Evolutionary conservation across 805 yeast genomes (phyloP), one percentile per base, ranked within the genome.

Genomic region (Pichia cabralensis): DNA sequence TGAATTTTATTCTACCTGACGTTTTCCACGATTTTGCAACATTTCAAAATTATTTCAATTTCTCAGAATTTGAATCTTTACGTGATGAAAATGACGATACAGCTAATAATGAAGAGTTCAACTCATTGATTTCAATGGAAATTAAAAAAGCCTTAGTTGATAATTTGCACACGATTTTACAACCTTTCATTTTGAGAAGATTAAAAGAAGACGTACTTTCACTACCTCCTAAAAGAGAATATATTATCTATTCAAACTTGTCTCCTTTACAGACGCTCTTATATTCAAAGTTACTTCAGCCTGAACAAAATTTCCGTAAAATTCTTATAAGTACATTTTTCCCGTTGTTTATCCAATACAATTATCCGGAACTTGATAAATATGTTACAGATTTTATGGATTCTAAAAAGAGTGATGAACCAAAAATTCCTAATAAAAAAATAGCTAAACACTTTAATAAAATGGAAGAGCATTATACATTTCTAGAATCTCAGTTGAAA

Each of bases 31-130:
- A 89, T 55, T 69, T 88, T 40, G 89, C 79, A 33, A 67, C 86
- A 28, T 89, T 89, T 52, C 94, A 89, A 54, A 80, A 78, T 50
- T 89, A 97, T 96, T 92, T 89, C 58, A 94, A 92, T 55, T 82
- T 82, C 47, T 72, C 76, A 30, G 76, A 72, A 26, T 51, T 79
- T 26, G 65, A 70, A 6, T 58, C 61, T 15, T 41, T 65, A 31
- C 56, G 60, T 25, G 54, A 51, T 22, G 45, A 43, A 3, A 35
- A 60, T 15, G 21, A 20, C 23, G 35, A 38, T 15, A 31, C 23
- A 19, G 28, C n/a, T 12, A 22, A 61, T 9, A 67, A 63, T 19
- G 50, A 55, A 15, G 72, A 67, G 33, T 63, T 67, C 18, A 67
- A 58, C 41, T 66, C 61, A 44, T 51, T 76, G 26, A 71, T 85